A percentile compares a stretch with the other conserved stretches of the same genome.
These are phyloP conservation scores for Leucogyrophana mollusca DNA, from an alignment of 768 basidiomycete species.

Conservation along the genomic window DNA sequence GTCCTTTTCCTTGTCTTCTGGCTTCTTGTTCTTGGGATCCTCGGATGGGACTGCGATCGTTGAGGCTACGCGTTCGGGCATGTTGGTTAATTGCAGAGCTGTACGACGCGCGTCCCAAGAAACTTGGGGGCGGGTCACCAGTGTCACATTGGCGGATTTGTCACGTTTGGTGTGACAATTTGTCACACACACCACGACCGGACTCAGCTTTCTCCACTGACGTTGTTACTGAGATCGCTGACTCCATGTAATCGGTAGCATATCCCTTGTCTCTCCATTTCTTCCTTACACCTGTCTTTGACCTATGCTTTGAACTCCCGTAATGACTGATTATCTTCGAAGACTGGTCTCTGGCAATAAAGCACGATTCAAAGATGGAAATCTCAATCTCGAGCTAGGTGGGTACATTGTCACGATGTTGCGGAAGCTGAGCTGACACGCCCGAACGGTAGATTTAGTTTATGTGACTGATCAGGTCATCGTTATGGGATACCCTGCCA, in stretches of 20 bases:
- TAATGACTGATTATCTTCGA: conserved; percentile 65
- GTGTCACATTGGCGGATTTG: no score
- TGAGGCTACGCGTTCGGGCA: conserved; percentile 60
- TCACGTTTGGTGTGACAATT: no score
- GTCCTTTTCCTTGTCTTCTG: conserved; percentile 39
- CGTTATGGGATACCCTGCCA: conserved; percentile 83
- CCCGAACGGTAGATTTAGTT: conserved; percentile 44
- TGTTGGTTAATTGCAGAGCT: conserved; percentile 22
- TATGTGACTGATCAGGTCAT: conserved; percentile 76
- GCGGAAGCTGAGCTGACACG: neutral
- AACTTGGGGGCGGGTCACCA: no score
- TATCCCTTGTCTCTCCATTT: no score
- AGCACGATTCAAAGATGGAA: conserved; percentile 68
- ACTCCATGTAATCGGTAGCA: no score
- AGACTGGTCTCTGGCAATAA: conserved; percentile 82
- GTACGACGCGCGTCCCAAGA: conserved; percentile 26
- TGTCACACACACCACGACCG: no score
- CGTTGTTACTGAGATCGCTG: no score
- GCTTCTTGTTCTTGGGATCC: conserved; percentile 72
- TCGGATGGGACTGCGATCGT: conserved; percentile 65
- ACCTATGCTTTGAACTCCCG: no score
- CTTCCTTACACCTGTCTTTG: no score
- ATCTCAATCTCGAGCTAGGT: conserved; percentile 72
- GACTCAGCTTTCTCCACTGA: no score
- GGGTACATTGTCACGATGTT: conserved; percentile 5